Conservation (phyloP, 176 grass and related monocot species). For the Thalia dealbata region DNA sequence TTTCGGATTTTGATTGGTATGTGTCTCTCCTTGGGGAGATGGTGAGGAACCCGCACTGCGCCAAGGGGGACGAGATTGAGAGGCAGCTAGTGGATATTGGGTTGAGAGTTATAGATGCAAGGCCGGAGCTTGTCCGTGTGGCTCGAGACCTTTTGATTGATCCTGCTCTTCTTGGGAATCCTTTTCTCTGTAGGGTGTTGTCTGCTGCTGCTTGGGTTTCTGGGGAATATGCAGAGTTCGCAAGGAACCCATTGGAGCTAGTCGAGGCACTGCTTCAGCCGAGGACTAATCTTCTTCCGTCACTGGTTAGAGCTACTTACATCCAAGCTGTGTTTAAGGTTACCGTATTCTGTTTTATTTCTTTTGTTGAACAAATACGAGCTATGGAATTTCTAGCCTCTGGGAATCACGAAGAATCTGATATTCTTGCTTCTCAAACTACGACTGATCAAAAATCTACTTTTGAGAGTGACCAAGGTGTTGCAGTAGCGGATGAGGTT, state of each 20-base stretch:
- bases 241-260: conserved; percentile 68
- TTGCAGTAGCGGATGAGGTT: conserved; percentile 9
- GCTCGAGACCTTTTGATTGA: conserved; percentile 72
- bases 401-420: not conserved
- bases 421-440: conserved; percentile 9
- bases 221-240: conserved; percentile 70
- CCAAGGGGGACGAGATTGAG: conserved; percentile 65
- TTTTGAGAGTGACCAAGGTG: conserved; percentile 14
- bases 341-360: conserved; percentile 43
- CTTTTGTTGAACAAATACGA: conserved; percentile 32
- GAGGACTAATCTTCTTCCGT: conserved; percentile 61
- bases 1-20: conserved; percentile 90
- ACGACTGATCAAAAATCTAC: conserved; percentile 22
- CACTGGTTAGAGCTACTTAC: conserved; percentile 57
- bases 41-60: conserved; percentile 61
- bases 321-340: conserved; percentile 75
- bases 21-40: conserved; percentile 55
- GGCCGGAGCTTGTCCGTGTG: conserved; percentile 52
- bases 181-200: conserved; percentile 58
- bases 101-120: conserved; percentile 67
- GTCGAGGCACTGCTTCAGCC: conserved; percentile 83
- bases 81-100: conserved; percentile 77
- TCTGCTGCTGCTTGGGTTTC: conserved; percentile 75
- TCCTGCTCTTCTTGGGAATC: conserved; percentile 65
- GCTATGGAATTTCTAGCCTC: not conserved